Evolutionary conservation across 2,329 filamentous ascomycete species (phyloP).

Genomic region (Trematosphaeria pertusa): DNA sequence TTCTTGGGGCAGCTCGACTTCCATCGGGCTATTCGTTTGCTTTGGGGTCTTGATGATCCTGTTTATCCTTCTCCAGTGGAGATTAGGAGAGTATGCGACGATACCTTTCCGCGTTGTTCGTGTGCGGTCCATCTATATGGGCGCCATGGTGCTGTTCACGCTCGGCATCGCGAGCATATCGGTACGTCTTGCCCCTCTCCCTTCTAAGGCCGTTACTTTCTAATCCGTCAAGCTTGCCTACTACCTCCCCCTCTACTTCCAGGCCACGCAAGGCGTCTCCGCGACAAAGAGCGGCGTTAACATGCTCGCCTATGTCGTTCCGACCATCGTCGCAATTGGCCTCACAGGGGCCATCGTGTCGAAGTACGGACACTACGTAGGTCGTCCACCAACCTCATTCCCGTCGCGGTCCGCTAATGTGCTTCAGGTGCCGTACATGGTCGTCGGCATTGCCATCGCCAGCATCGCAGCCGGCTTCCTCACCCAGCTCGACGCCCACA

Average conservation of each 20-base stretch:
- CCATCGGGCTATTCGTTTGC: constrained; percentile 56
- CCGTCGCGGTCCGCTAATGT: background rate
- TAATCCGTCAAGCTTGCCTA: background rate
- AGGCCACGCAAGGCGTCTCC: constrained; percentile 7
- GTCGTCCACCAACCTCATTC: background rate
- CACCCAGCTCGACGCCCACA: background rate
- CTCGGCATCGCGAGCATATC: constrained; percentile 8
- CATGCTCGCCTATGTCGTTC: constrained; percentile 7
- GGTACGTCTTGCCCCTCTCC: constrained; percentile 1
- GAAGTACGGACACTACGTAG: constrained; percentile 11
- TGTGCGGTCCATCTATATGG: constrained; percentile 10
- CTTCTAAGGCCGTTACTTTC: background rate
- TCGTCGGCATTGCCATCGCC: constrained; percentile 3
- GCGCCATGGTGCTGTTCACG: constrained; percentile 8
- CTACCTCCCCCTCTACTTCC: constrained; percentile 19
- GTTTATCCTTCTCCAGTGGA: constrained; percentile 42
- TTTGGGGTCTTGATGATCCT: constrained; percentile 45
- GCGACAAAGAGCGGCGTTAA: constrained; percentile 8
- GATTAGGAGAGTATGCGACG: constrained; percentile 15
- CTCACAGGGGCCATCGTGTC: constrained; percentile 11
- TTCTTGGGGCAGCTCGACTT: constrained; percentile 52
- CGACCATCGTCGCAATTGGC: constrained; percentile 9
- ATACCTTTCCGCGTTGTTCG: constrained; percentile 14
- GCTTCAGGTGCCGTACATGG: constrained; percentile 10
- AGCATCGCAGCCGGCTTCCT: constrained; percentile 5